Evolutionary conservation across 2,329 filamentous ascomycete species (phyloP), one percentile per base, ranked within the genome.

Genomic region (Fusarium zealandicum): DNA sequence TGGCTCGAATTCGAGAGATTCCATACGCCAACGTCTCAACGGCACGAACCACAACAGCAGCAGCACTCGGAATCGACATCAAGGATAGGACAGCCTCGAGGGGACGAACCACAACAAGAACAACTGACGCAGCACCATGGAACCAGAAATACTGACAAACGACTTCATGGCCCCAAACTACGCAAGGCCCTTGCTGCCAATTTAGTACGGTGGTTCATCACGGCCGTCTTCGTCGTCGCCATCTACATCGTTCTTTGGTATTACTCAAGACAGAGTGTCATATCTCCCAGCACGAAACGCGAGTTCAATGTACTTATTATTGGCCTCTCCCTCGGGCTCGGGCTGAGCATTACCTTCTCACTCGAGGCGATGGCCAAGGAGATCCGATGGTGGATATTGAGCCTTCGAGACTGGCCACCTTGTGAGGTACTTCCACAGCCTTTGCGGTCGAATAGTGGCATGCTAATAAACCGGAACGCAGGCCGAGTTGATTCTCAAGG

Each of bases 361-460:
- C 69, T 81, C 17, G 78, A 78, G 51, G 72, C 71, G 22, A 76
- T 79, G 71, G 73, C 76, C 4, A 63, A 70, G 12, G 76, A 78
- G 53, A 65, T 78, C 54, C 69, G 78, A n/a, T 80, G 78, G 76
- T 78, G 75, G 67, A 72, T 80, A 22, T 60, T 81, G 35, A 73
- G 71, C 51, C 64, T 68, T 8, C 65, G 70, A 5, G 68, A 71
- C 32, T 70, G 75, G 53, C 72, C 71, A 28, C 64, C 74, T 33
- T 64, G 63, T 5, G 78, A 80, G 68, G 77, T 77, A 43, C n/a
- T 68, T 2, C 8, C 20, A 22, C 11, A 33, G 7, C n/a, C 16
- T 22, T 18, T 1, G n/a, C n/a, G n/a, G n/a, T n/a, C n/a, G n/a
- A n/a, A n/a, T n/a, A n/a, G n/a, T n/a, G n/a, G 6, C 16, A 35